Percentiles rank a stretch among this genome's conserved stretches.
Conservation (phyloP, 2,329 filamentous ascomycete species). For the Diplodia scrobiculata region DNA sequence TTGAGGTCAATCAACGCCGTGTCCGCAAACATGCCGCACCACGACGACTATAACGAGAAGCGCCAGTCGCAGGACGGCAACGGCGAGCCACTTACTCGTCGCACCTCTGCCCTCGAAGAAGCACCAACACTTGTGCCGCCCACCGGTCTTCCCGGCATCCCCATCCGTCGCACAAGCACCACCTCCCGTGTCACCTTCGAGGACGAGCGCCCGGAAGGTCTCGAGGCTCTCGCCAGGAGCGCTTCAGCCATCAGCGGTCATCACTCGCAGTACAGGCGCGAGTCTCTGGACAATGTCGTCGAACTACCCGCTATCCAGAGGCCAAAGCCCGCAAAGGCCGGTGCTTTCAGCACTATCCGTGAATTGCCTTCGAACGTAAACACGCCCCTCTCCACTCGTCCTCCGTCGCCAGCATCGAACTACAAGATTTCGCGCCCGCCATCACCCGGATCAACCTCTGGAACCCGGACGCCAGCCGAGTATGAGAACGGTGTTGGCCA, state of each 20-base stretch:
- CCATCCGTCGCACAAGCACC: slow-evolving; percentile 26
- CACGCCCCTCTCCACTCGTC: slow-evolving; percentile 25
- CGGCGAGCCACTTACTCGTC: slow-evolving; percentile 27
- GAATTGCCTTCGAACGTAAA: slow-evolving; percentile 28
- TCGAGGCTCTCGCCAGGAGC: slow-evolving; percentile 20
- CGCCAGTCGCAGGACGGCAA: slow-evolving; percentile 21
- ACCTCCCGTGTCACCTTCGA: slow-evolving; percentile 15
- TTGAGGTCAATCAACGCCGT: neutral
- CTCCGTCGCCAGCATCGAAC: slow-evolving; percentile 21
- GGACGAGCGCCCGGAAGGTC: slow-evolving; percentile 19
- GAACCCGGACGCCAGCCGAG: slow-evolving; percentile 12
- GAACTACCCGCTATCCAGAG: slow-evolving; percentile 25
- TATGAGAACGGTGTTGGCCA: slow-evolving; percentile 22
- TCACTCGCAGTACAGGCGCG: slow-evolving; percentile 19
- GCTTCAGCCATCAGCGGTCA: slow-evolving; percentile 29
- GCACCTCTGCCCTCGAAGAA: slow-evolving; percentile 27
- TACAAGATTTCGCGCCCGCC: slow-evolving; percentile 15
- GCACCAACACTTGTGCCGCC: slow-evolving; percentile 27
- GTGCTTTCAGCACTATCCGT: slow-evolving; percentile 27
- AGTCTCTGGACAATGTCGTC: slow-evolving; percentile 16
- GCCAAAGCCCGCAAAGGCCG: slow-evolving; percentile 27
- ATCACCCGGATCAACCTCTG: slow-evolving; percentile 16
- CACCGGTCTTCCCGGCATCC: slow-evolving; percentile 22
- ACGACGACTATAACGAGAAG: slow-evolving; percentile 4
- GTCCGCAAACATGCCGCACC: slow-evolving; percentile 10